These are phyloP conservation scores for Fennellomyces sp. DNA, from an alignment of 371 early-diverging fungal genomes.

Conservation along the genomic window DNA sequence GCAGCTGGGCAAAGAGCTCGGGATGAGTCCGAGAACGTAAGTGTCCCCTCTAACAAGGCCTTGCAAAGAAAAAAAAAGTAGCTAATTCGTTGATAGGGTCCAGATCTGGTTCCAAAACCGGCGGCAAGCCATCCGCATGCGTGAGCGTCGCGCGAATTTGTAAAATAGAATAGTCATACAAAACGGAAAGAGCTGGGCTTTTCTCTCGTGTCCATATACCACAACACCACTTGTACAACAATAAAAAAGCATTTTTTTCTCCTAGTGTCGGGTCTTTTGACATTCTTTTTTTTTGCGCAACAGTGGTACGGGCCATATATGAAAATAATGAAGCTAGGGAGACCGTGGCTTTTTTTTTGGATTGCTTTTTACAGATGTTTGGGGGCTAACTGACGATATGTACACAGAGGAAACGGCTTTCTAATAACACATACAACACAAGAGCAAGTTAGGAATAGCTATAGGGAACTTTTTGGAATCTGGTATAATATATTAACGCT, in stretches of 20 bases:
- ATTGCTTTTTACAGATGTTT: too few species aligned
- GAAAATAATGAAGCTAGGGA: too few species aligned
- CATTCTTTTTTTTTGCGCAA: too few species aligned
- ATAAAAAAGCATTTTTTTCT: not conserved
- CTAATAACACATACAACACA: not conserved
- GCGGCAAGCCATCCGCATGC: conserved; percentile 65
- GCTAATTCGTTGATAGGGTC: too few species aligned
- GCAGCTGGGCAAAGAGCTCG: conserved; percentile 7
- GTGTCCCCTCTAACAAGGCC: too few species aligned
- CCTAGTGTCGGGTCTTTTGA: too few species aligned
- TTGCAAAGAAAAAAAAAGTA: too few species aligned
- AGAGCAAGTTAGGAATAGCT: too few species aligned
- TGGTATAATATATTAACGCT: conserved; percentile 2
- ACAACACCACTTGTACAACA: not conserved
- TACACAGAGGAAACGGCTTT: not conserved
- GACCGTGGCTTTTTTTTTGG: too few species aligned
- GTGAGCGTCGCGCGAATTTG: conserved; percentile 27
- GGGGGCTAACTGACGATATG: not conserved
- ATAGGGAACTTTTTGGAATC: too few species aligned
- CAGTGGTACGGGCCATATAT: too few species aligned
- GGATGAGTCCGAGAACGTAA: conserved; percentile 11
- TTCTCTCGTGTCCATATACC: not conserved
- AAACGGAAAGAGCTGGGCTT: not conserved
- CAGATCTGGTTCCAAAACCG: conserved; percentile 97
- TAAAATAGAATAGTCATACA: not conserved